Conservation (phyloP, 75 land plant genomes). For the Adiantum capillusveneris region DNA sequence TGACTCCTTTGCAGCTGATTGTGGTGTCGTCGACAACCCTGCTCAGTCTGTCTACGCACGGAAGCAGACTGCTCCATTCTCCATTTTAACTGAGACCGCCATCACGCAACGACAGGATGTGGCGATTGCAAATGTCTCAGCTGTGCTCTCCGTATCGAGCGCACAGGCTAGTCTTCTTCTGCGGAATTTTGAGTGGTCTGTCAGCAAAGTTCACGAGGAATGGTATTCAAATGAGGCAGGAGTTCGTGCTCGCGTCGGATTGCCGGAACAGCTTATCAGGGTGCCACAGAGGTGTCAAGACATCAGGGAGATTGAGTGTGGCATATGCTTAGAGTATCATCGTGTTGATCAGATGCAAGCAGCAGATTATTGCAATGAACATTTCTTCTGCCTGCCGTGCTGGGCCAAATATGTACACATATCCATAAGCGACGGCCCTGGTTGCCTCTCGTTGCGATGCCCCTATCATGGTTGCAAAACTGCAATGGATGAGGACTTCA, state of each 20-base stretch:
- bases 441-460: slow-evolving; percentile 55
- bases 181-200: slow-evolving; percentile 66
- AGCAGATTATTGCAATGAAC: slow-evolving; percentile 39
- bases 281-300: no score
- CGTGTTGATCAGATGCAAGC: slow-evolving; percentile 25
- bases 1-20: no score
- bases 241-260: no score
- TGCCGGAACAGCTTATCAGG: no score
- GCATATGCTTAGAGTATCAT: slow-evolving; percentile 53
- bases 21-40: no score
- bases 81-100: slow-evolving; percentile 52
- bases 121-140: slow-evolving; percentile 40
- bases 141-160: slow-evolving; percentile 57
- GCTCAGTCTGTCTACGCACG: no score
- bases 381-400: slow-evolving; percentile 47
- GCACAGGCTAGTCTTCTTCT: slow-evolving; percentile 47
- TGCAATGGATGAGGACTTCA: slow-evolving; percentile 55
- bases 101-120: slow-evolving; percentile 56
- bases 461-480: slow-evolving; percentile 60
- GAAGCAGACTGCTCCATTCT: no score
- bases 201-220: no score
- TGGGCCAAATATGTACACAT: slow-evolving; percentile 63
- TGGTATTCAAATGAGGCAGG: no score
- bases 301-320: slow-evolving; percentile 21
- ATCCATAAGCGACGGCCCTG: slow-evolving; percentile 66